Evolutionary conservation across 1,284 basidiomycete species (phyloP), one percentile per base, ranked within the genome.

Genomic region (Heterobasidion irregulare): DNA sequence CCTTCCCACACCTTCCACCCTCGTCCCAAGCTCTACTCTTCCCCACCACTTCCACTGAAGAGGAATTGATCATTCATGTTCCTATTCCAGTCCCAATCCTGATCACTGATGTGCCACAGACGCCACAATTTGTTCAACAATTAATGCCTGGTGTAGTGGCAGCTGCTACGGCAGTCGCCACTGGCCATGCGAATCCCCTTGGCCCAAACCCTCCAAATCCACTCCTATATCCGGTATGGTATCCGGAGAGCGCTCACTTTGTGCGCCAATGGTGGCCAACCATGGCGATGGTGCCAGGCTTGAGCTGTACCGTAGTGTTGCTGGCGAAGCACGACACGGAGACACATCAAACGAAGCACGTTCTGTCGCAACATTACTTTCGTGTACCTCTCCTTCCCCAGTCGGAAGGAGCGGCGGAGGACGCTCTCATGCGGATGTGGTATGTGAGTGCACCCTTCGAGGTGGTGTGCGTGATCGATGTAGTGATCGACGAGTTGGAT

Each of bases 181-280:
- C 38, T 2, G 38, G 38, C 12, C 9, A 8, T 26, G 45, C 45
- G 9, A n/a, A 26, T 16, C 12, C 9, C 9, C 9, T 13, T 16
- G 15, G n/a, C 45, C 45, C n/a, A 8, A 47, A 26, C 19, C 48
- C 48, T 47, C 66, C 70, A 1, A 82, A 82, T 48, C 79, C 80
- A 1, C 81, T 76, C 62, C 79, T 79, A 0, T 77, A 75, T 61
- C 80, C 79, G 0, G 72, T 72, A 0, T 86, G 84, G 84, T 82
- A 80, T 60, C 83, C 84, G 13, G 84, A 87, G 62, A 80, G 77
- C 50, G 83, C 84, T 0, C 85, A 88, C 65, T 88, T 87, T 57
- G 84, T 88, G 6, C 77, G 85, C 12, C 85, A 88, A 57, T 88
- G 85, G 85, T 88, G 85, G 85, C 85, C 85, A 5, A 80, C 78